Percentiles rank a stretch among this genome's conserved stretches.
phyloP scores from a whole-genome alignment of 2,329 filamentous ascomycete species.

The Fusarium nanum region DNA sequence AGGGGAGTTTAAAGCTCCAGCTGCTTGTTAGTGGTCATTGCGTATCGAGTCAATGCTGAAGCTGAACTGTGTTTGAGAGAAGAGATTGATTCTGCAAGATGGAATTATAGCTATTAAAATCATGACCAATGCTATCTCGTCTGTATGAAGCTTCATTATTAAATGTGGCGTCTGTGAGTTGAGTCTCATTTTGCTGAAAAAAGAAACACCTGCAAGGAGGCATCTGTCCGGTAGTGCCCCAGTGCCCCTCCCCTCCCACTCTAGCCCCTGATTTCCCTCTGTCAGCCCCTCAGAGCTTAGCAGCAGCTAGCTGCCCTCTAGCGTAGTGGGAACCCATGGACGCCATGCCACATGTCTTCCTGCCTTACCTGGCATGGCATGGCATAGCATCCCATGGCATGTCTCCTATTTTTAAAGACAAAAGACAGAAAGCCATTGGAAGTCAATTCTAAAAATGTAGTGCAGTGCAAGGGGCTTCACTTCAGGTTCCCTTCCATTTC shows the following conservation, averaged over 20 bases:
- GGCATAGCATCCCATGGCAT: too few species aligned
- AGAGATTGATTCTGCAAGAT: not conserved
- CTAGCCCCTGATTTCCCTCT: conserved; percentile 22
- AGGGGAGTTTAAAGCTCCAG: conserved; percentile 21
- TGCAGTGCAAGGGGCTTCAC: conserved; percentile 12
- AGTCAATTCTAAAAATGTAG: not conserved
- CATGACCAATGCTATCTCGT: not conserved
- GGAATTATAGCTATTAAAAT: not conserved
- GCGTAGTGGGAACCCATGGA: conserved; percentile 13
- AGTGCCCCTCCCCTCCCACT: conserved; percentile 1
- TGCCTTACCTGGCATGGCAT: conserved; percentile 25
- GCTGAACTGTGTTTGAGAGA: not conserved
- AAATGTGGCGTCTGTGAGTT: not conserved
- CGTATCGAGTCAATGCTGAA: conserved; percentile 3
- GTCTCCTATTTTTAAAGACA: conserved; percentile 30
- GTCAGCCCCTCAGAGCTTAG: conserved; percentile 13
- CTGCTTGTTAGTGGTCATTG: conserved; percentile 4
- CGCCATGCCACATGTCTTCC: conserved; percentile 34
- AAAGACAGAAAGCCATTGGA: conserved; percentile 2
- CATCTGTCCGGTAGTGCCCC: conserved; percentile 15
- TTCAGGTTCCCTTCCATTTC: conserved; percentile 3
- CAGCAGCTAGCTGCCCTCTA: not conserved
- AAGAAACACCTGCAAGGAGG: conserved; percentile 15
- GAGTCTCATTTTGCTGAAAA: conserved; percentile 9
- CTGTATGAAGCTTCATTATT: not conserved